phyloP scores from a whole-genome alignment of 2,329 filamentous ascomycete genomes.

The Sporothrix brasiliensis region DNA sequence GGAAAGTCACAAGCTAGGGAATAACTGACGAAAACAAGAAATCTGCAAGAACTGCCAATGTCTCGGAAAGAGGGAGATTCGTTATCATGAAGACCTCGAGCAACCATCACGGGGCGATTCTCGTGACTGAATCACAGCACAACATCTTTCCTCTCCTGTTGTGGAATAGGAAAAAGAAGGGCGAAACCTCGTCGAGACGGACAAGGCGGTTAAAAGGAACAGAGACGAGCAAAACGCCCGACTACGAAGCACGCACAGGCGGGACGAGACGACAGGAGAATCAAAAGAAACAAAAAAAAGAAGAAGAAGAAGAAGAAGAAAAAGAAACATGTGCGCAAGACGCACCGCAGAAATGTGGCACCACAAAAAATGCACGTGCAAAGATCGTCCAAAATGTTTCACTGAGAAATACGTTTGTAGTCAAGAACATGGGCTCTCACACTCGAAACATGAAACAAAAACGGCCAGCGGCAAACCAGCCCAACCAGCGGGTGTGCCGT shows the following conservation, averaged over 20 bases:
- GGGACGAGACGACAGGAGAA: background rate
- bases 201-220: constrained; percentile 17
- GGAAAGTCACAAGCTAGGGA: background rate
- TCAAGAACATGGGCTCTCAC: background rate
- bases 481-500: constrained; percentile 13
- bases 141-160: background rate
- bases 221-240: background rate
- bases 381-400: background rate
- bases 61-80: background rate
- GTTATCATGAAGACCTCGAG: no score
- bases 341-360: background rate
- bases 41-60: constrained; percentile 1
- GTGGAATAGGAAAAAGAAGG: background rate
- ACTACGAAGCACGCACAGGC: no score
- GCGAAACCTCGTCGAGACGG: constrained; percentile 14
- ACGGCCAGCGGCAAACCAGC: background rate
- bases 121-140: background rate
- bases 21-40: background rate
- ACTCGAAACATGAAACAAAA: constrained; percentile 23
- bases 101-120: background rate
- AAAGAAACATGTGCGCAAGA: constrained; percentile 19
- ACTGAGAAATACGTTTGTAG: no score
- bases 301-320: background rate
- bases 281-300: background rate
- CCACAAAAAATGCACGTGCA: constrained; percentile 6